Conservation (phyloP, 352 stramenopile genomes). For the Pythium dissimile region DNA sequence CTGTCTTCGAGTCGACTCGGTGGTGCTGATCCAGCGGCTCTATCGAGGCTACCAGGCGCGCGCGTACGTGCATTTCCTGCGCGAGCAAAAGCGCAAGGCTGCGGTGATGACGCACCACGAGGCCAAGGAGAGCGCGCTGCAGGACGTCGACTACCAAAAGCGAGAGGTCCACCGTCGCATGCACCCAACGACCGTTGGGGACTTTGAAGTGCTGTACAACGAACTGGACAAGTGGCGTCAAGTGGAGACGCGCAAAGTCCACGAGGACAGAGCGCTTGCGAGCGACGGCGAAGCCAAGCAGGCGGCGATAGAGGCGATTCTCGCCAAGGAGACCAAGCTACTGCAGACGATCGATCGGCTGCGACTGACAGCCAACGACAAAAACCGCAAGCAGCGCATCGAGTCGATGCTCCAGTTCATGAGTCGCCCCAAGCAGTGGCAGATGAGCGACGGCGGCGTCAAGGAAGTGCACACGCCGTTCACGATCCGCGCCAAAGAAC, state of each 20-base stretch:
- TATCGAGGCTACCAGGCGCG: constrained; percentile 82
- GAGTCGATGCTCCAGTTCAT: constrained; percentile 88
- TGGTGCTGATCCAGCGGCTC: constrained; percentile 83
- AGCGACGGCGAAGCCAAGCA: constrained; percentile 26
- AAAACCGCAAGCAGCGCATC: constrained; percentile 82
- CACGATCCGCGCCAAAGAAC: constrained; percentile 84
- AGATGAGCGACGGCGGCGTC: constrained; percentile 88
- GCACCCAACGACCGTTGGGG: constrained; percentile 75
- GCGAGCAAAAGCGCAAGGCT: constrained; percentile 34
- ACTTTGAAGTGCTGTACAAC: constrained; percentile 93
- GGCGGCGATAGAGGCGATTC: constrained; percentile 48
- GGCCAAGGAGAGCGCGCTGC: constrained; percentile 44
- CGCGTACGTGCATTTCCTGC: constrained; percentile 43
- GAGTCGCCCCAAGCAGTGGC: constrained; percentile 88
- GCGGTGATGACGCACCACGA: constrained; percentile 32
- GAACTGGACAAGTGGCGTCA: constrained; percentile 92
- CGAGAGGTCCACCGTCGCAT: constrained; percentile 84
- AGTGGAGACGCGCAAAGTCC: constrained; percentile 76
- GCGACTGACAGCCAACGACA: constrained; percentile 75
- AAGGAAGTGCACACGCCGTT: constrained; percentile 90
- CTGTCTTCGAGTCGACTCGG: constrained; percentile 67
- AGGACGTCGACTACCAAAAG: constrained; percentile 49
- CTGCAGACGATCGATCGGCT: constrained; percentile 88
- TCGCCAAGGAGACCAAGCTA: constrained; percentile 82
- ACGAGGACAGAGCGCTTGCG: constrained; percentile 35